Evolutionary conservation across 1,139 yeast species (phyloP).

Genomic region (Sugiyamaella novakii): DNA sequence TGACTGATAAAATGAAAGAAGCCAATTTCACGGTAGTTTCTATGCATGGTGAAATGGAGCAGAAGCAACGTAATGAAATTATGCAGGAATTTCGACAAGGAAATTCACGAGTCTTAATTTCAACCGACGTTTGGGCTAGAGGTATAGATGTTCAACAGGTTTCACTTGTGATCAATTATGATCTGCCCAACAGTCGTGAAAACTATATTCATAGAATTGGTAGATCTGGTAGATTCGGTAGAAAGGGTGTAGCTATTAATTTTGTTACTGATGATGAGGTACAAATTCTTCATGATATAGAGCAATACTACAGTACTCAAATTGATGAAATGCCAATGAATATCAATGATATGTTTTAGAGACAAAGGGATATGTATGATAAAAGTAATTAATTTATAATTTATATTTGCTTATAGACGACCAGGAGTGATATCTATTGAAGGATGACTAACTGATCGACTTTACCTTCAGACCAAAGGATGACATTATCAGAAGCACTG

Average conservation of each 20-base stretch:
- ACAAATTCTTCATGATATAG: slow-evolving; percentile 64
- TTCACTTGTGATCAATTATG: slow-evolving; percentile 91
- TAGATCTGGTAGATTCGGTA: slow-evolving; percentile 91
- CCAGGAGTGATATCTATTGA: not conserved
- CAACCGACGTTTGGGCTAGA: slow-evolving; percentile 97
- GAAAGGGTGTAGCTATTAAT: slow-evolving; percentile 93
- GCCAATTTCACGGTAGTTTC: slow-evolving; percentile 87
- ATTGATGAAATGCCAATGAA: slow-evolving; percentile 89
- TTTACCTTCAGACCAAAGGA: slow-evolving; percentile 19
- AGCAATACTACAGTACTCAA: slow-evolving; percentile 72
- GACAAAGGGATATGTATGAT: not conserved
- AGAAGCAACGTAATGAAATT: slow-evolving; percentile 82
- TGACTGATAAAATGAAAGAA: slow-evolving; percentile 71
- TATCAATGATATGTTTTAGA: slow-evolving; percentile 50
- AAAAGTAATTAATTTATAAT: not conserved
- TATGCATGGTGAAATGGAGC: slow-evolving; percentile 98
- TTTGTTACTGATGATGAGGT: slow-evolving; percentile 75
- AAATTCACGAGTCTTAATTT: slow-evolving; percentile 74
- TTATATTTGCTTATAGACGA: not conserved
- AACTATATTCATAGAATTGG: slow-evolving; percentile 94
- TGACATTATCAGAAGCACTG: slow-evolving; percentile 18
- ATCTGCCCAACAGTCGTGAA: slow-evolving; percentile 80
- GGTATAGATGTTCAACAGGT: slow-evolving; percentile 98
- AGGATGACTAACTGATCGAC: slow-evolving; percentile 16
- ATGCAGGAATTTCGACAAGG: slow-evolving; percentile 72